Evolutionary conservation across 352 stramenopile species (phyloP), one percentile per base, ranked within the genome.

Genomic region (Pythium insidiosum): DNA sequence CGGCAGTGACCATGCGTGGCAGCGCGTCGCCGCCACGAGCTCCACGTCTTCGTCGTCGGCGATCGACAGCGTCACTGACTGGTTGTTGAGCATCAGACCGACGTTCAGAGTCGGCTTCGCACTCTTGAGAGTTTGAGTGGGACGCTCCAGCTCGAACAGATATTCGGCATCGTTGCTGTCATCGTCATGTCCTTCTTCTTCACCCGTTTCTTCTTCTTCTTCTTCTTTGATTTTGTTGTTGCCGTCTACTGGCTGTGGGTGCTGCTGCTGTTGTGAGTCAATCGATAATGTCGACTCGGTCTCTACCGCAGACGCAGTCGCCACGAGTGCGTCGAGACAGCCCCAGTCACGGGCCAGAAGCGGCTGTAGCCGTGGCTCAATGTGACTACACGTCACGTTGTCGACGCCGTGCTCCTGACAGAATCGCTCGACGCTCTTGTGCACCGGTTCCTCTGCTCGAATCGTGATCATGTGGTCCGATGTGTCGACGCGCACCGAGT

Each of bases 331-430:
- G 15, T 64, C 53, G 2, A 62, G 50, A 21, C 72, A 85, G 13
- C 72, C 69, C 72, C 72, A 85, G 49, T 80, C 59, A 23, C 42
- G 56, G 13, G 48, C 57, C 7, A 73, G 36, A 4, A 78, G 41
- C 38, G 64, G 35, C 2, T 38, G 42, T 37, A 82, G 19, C 22
- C 43, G 34, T 10, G 34, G 11, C 16, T 42, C n/a, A n/a, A n/a
- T n/a, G n/a, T n/a, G n/a, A n/a, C n/a, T n/a, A n/a, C 54, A 67
- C 9, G n/a, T 52, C 13, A 33, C 20, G 2, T 52, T 39, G 22
- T 36, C 24, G 3, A 81, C 22, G 2, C 37, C 55, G 19, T 61
- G 38, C 4, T 50, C 40, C 18, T 36, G 11, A 24, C 65, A 81
- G 41, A 73, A 76, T 2, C 22, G 34, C 0, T 41, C 20, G 13